Percentiles rank a stretch among this genome's conserved stretches.
These are phyloP conservation scores for Penicillium expansum DNA, from an alignment of 2,329 filamentous ascomycete genomes.

Conservation along the genomic window DNA sequence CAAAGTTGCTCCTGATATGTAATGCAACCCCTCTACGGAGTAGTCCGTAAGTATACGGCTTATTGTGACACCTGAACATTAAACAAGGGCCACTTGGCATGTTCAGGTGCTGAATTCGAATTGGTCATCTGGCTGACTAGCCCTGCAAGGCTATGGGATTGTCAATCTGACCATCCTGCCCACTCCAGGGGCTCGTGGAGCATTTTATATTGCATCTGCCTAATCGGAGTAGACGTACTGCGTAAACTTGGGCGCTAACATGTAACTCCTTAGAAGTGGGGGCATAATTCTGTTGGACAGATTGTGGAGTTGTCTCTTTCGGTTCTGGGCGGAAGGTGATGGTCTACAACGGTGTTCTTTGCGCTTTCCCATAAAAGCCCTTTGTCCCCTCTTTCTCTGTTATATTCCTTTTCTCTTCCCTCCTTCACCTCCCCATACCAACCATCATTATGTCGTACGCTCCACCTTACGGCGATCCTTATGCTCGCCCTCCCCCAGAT, in stretches of 20 bases:
- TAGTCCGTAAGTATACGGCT: neutral
- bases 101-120: neutral
- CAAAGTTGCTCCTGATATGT: neutral
- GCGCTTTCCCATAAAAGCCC: constrained; percentile 13
- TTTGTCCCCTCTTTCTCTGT: neutral
- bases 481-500: constrained; percentile 23
- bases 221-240: constrained; percentile 4
- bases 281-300: neutral
- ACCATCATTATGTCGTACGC: constrained; percentile 22
- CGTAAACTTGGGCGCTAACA: constrained; percentile 8
- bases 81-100: constrained; percentile 1
- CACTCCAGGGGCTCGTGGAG: constrained; percentile 2
- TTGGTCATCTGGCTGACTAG: neutral
- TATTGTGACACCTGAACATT: constrained; percentile 1
- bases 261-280: constrained; percentile 11
- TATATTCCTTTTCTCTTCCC: neutral
- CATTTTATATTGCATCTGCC: constrained; percentile 15
- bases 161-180: neutral
- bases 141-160: constrained; percentile 8
- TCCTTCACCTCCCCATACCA: neutral
- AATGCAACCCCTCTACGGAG: neutral
- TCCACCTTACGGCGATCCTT: constrained; percentile 18
- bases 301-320: constrained; percentile 10
- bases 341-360: constrained; percentile 5
- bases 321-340: constrained; percentile 14